Conservation (phyloP, 441 rosid genomes). For the Pelargonium myrrhifolium region DNA sequence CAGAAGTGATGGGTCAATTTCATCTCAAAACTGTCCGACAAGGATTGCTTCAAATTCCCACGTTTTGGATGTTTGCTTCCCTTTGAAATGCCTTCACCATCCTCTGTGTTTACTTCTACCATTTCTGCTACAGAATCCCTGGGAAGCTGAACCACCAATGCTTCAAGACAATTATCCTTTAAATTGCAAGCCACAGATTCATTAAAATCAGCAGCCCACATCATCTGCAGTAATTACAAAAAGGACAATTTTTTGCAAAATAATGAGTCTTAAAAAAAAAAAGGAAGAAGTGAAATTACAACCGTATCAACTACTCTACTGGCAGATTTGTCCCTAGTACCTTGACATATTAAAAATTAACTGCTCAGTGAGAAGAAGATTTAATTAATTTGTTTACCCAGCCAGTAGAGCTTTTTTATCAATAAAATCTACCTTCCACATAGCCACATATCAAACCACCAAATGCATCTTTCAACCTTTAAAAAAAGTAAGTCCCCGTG, state of each 20-base stretch:
- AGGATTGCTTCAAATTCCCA: constrained; percentile 30
- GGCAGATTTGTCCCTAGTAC: neutral
- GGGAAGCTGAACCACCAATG: constrained; percentile 53
- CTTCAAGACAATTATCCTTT: constrained; percentile 64
- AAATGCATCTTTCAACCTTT: too few species aligned
- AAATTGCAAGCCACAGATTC: constrained; percentile 44
- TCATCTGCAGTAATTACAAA: constrained; percentile 49
- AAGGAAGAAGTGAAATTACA: too few species aligned
- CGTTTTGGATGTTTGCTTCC: constrained; percentile 34
- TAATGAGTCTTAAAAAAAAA: too few species aligned
- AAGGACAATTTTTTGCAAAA: too few species aligned
- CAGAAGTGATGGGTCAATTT: constrained; percentile 59
- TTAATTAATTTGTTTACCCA: neutral
- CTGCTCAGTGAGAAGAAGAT: neutral
- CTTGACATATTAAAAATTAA: neutral
- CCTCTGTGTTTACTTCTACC: constrained; percentile 35
- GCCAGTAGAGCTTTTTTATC: neutral
- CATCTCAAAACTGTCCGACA: constrained; percentile 35
- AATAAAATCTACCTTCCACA: neutral
- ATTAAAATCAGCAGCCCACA: constrained; percentile 97
- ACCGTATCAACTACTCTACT: too few species aligned
- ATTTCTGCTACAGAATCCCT: constrained; percentile 37
- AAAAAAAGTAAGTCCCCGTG: too few species aligned
- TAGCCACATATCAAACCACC: neutral
- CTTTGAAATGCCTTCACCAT: constrained; percentile 35